Evolutionary conservation across 345 rosid species (phyloP).

Genomic region (Kandelia obovata): DNA sequence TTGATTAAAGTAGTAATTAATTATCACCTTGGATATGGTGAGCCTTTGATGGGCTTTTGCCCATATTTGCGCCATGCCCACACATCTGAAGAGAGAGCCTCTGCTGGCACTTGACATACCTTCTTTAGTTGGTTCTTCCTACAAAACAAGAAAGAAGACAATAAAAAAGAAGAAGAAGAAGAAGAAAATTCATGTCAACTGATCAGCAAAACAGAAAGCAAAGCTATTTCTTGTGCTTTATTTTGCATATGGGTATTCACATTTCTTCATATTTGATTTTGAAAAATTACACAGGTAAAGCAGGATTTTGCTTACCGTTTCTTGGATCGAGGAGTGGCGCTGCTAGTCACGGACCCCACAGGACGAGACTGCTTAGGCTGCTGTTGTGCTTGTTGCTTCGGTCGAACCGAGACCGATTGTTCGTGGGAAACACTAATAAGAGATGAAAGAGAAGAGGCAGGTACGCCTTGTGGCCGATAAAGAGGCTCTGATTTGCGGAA

Average conservation of each 20-base stretch:
- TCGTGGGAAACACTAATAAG: constrained; percentile 7
- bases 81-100: constrained; percentile 75
- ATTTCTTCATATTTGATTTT: too few relatives aligned
- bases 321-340: constrained; percentile 67
- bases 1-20: too few relatives aligned
- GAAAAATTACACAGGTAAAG: too few relatives aligned
- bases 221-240: too few relatives aligned
- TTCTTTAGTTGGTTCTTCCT: constrained; percentile 87
- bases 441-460: constrained; percentile 43
- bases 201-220: not conserved
- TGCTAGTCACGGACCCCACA: constrained; percentile 21
- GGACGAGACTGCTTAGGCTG: constrained; percentile 32
- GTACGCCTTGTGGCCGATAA: constrained; percentile 20
- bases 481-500: constrained; percentile 44
- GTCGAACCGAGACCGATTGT: constrained; percentile 3
- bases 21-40: constrained; percentile 87
- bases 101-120: constrained; percentile 91
- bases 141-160: constrained; percentile 5
- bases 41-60: constrained; percentile 98
- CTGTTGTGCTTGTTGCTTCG: constrained; percentile 20
- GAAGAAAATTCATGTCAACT: not conserved
- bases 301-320: constrained; percentile 49
- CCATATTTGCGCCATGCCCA: constrained; percentile 99
- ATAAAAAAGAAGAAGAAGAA: not conserved
- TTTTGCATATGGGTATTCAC: too few relatives aligned